Evolutionary conservation across 192 early-diverging fungal species (phyloP).

Genomic region (Coemansia sp.): DNA sequence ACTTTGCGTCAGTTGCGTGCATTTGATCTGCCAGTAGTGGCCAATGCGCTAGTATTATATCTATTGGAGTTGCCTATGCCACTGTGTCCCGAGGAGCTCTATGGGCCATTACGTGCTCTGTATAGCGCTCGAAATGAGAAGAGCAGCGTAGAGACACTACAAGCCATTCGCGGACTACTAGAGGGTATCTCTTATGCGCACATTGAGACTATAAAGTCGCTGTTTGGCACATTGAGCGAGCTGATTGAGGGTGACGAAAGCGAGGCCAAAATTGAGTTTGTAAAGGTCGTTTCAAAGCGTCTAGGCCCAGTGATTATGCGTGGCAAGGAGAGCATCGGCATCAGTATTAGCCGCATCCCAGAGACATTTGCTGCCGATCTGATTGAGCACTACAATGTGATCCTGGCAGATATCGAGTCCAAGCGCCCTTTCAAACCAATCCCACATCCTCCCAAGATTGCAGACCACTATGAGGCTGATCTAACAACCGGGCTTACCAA

Average conservation of each 20-base stretch:
- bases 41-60: constrained; percentile 63
- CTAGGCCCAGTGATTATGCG: constrained; percentile 53
- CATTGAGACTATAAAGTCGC: constrained; percentile 35
- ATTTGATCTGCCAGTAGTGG: constrained; percentile 60
- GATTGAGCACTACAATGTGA: constrained; percentile 47
- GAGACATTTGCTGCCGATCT: constrained; percentile 39
- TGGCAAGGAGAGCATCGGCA: constrained; percentile 39
- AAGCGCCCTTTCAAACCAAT: constrained; percentile 35
- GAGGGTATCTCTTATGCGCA: constrained; percentile 39
- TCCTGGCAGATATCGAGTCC: constrained; percentile 22
- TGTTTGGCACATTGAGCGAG: constrained; percentile 37
- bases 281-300: constrained; percentile 28
- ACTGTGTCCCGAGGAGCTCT: constrained; percentile 66
- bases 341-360: constrained; percentile 36
- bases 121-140: constrained; percentile 54
- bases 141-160: constrained; percentile 22
- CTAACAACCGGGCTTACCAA: too few species aligned
- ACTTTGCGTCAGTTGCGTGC: constrained; percentile 56
- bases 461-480: neutral
- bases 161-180: constrained; percentile 24
- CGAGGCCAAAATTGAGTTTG: constrained; percentile 22
- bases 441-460: constrained; percentile 22
- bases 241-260: constrained; percentile 20
- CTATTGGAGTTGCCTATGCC: constrained; percentile 72
- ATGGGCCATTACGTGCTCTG: constrained; percentile 64